phyloP scores from a whole-genome alignment of 371 early-diverging fungal genomes.

The Saksenaea oblongispora region DNA sequence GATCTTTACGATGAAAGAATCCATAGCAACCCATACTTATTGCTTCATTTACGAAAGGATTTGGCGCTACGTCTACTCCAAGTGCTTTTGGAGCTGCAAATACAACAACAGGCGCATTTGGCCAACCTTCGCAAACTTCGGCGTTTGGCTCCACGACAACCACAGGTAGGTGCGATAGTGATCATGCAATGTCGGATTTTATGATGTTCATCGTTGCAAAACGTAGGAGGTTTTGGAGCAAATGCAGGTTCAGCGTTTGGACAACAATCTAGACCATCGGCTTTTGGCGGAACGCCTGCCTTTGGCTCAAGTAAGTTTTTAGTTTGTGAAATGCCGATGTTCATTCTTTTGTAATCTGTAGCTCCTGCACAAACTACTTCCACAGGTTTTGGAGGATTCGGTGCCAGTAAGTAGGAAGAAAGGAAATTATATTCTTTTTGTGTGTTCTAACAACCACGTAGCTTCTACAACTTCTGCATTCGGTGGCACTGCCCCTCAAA shows the following conservation, averaged over 20 bases:
- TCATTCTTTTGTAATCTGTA: constrained; percentile 8
- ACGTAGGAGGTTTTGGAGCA: constrained; percentile 41
- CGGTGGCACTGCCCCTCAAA: constrained; percentile 42
- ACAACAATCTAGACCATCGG: constrained; percentile 36
- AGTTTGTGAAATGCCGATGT: neutral
- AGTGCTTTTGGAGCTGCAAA: constrained; percentile 40
- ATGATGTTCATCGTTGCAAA: neutral
- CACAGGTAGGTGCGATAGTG: constrained; percentile 24
- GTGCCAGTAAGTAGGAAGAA: neutral
- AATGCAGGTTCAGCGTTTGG: constrained; percentile 51
- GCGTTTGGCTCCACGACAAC: constrained; percentile 39
- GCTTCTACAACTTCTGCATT: constrained; percentile 49
- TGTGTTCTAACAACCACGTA: constrained; percentile 2
- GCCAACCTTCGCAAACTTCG: constrained; percentile 46
- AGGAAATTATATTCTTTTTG: neutral
- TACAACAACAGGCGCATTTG: constrained; percentile 47
- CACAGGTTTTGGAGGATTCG: constrained; percentile 31
- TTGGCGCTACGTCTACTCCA: constrained; percentile 46
- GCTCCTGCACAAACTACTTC: constrained; percentile 13
- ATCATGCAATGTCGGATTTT: neutral
- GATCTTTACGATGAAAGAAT: neutral
- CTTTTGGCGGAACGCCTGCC: constrained; percentile 42
- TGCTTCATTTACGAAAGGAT: constrained; percentile 30
- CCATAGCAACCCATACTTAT: constrained; percentile 1
- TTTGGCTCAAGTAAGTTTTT: constrained; percentile 45